A percentile compares a stretch with the other conserved stretches of the same genome.
phyloP scores from a whole-genome alignment of 2,329 filamentous ascomycete species.

The Alternaria angustiovoidea region DNA sequence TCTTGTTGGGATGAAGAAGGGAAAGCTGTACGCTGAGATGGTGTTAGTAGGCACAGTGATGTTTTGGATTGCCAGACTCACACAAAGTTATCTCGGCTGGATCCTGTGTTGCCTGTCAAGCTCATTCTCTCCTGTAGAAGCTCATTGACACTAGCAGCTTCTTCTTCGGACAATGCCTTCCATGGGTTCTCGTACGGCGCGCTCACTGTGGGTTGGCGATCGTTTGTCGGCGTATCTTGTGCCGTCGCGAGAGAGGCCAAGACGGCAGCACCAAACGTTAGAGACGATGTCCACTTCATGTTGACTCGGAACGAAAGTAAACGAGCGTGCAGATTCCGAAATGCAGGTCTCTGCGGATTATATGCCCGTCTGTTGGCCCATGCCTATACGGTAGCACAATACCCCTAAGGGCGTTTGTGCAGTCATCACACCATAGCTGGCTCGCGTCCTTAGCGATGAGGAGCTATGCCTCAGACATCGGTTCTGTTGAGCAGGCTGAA shows the following conservation, averaged over 20 bases:
- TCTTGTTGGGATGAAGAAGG: conserved; percentile 32
- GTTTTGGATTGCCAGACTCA: conserved; percentile 3
- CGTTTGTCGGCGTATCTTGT: conserved; percentile 8
- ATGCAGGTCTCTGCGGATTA: neutral
- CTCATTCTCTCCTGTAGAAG: conserved; percentile 15
- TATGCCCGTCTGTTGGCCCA: conserved; percentile 1
- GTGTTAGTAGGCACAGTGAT: conserved; percentile 1
- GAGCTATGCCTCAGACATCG: neutral
- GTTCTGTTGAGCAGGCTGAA: neutral
- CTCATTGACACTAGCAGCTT: conserved; percentile 16
- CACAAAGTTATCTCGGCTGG: conserved; percentile 24
- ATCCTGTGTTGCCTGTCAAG: conserved; percentile 19
- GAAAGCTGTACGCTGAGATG: conserved; percentile 15
- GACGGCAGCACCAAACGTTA: conserved; percentile 10
- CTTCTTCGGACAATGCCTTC: conserved; percentile 21
- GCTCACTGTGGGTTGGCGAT: conserved; percentile 14
- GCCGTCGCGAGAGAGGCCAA: conserved; percentile 8
- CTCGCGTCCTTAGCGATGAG: neutral
- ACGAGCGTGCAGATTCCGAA: neutral
- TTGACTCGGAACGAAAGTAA: neutral
- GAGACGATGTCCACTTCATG: conserved; percentile 8
- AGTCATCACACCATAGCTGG: conserved; percentile 1
- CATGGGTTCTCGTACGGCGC: conserved; percentile 22
- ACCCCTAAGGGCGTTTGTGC: neutral
- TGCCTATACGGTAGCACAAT: neutral